A percentile compares a stretch with the other conserved stretches of the same genome.
These are phyloP conservation scores for Pouteria campechiana DNA, from an alignment of 179 eudicot genomes.

Conservation along the genomic window DNA sequence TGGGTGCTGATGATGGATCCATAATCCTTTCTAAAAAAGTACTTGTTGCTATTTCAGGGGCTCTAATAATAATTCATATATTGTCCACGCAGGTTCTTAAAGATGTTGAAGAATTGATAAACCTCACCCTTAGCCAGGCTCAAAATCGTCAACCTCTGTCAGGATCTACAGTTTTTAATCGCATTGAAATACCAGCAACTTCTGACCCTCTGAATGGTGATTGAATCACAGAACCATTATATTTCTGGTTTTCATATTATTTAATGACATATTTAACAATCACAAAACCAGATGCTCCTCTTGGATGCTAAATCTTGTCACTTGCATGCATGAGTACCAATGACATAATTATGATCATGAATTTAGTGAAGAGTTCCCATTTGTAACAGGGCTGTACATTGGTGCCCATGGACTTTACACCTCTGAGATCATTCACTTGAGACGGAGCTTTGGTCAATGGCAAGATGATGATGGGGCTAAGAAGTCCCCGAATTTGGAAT, in stretches of 20 bases:
- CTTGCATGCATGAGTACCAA: too few relatives aligned
- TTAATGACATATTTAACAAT: too few relatives aligned
- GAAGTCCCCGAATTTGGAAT: constrained; percentile 45
- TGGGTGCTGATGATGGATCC: neutral
- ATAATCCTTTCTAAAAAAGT: neutral
- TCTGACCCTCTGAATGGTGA: constrained; percentile 84
- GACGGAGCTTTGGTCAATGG: constrained; percentile 95
- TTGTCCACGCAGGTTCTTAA: constrained; percentile 51
- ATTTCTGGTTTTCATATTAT: too few relatives aligned
- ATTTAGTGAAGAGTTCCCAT: neutral
- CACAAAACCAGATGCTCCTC: too few relatives aligned
- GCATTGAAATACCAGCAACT: constrained; percentile 65
- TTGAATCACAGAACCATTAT: constrained; percentile 3
- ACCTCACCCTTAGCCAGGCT: constrained; percentile 58
- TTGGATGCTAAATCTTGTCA: too few relatives aligned
- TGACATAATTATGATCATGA: too few relatives aligned
- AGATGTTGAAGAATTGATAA: constrained; percentile 65
- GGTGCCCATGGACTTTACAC: constrained; percentile 71
- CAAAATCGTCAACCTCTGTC: constrained; percentile 66
- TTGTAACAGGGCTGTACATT: constrained; percentile 62
- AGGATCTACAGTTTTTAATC: constrained; percentile 82
- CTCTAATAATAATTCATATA: neutral
- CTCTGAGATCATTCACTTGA: constrained; percentile 87
- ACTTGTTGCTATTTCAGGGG: too few relatives aligned
- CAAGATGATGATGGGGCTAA: constrained; percentile 40